Percentiles rank a stretch among this genome's conserved stretches.
These are phyloP conservation scores for Fusarium sp. DNA, from an alignment of 2,329 filamentous ascomycete genomes.

Conservation along the genomic window DNA sequence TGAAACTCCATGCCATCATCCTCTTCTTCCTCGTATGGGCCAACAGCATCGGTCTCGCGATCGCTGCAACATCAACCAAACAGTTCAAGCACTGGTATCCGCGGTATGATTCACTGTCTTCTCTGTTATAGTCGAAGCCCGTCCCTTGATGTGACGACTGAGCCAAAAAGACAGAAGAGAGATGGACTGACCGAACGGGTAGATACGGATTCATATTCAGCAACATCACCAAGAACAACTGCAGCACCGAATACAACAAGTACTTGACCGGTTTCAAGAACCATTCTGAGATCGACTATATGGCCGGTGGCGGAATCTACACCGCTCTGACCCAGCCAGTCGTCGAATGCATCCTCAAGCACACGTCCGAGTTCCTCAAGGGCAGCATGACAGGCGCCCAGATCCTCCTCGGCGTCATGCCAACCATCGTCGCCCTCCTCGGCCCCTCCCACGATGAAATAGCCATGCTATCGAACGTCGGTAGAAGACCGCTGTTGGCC, in stretches of 20 bases:
- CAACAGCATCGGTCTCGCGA: neutral
- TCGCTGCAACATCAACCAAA: neutral
- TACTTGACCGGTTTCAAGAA: neutral
- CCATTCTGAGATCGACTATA: neutral
- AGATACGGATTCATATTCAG: neutral
- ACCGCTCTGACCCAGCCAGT: neutral
- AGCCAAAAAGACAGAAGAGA: too few relatives aligned
- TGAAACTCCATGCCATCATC: neutral
- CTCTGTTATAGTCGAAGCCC: too few relatives aligned
- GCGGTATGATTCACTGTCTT: too few relatives aligned
- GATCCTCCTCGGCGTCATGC: neutral
- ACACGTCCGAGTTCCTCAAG: neutral
- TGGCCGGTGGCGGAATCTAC: neutral
- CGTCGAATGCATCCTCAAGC: neutral
- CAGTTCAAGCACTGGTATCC: neutral
- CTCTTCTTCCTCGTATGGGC: neutral
- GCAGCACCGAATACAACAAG: neutral
- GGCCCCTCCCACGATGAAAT: neutral
- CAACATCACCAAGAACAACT: neutral
- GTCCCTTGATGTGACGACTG: too few relatives aligned
- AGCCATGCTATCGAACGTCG: neutral
- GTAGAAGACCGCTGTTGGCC: neutral
- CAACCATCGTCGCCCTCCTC: neutral
- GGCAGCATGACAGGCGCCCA: neutral
- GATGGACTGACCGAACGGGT: too few relatives aligned